A percentile compares a stretch with the other conserved stretches of the same genome.
Conservation (phyloP, 192 early-diverging fungal genomes). For the Coemansia sp. region DNA sequence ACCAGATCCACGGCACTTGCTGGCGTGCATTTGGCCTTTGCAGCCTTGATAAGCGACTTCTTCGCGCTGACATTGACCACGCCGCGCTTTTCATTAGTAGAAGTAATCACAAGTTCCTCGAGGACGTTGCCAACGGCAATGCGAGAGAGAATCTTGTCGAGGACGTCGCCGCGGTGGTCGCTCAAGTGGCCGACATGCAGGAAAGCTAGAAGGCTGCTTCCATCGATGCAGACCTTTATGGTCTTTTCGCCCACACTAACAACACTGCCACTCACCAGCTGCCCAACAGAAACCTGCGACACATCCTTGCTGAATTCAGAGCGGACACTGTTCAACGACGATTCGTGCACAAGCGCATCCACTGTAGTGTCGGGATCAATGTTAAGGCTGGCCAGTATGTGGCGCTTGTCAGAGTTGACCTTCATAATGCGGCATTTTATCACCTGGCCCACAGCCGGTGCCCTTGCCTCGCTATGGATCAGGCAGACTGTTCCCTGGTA, state of each 20-base stretch:
- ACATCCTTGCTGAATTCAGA: slow-evolving; percentile 27
- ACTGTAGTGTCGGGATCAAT: slow-evolving; percentile 39
- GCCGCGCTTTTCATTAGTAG: slow-evolving; percentile 50
- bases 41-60: slow-evolving; percentile 60
- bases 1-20: slow-evolving; percentile 44
- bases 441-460: slow-evolving; percentile 67
- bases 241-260: slow-evolving; percentile 53
- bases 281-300: slow-evolving; percentile 44
- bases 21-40: slow-evolving; percentile 53
- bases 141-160: slow-evolving; percentile 28
- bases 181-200: slow-evolving; percentile 63
- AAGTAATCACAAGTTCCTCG: slow-evolving; percentile 61
- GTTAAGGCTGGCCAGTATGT: slow-evolving; percentile 57
- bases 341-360: slow-evolving; percentile 33
- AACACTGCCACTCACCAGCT: slow-evolving; percentile 60
- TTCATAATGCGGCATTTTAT: slow-evolving; percentile 75
- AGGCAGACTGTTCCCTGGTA: slow-evolving; percentile 75
- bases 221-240: slow-evolving; percentile 61
- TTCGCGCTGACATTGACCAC: slow-evolving; percentile 66
- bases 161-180: slow-evolving; percentile 58
- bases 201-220: slow-evolving; percentile 58
- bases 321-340: not conserved
- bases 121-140: slow-evolving; percentile 41
- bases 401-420: slow-evolving; percentile 59
- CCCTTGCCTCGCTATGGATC: slow-evolving; percentile 54